These are phyloP conservation scores for Puccinia novopanici DNA, from an alignment of 1,284 basidiomycete species.

Conservation along the genomic window DNA sequence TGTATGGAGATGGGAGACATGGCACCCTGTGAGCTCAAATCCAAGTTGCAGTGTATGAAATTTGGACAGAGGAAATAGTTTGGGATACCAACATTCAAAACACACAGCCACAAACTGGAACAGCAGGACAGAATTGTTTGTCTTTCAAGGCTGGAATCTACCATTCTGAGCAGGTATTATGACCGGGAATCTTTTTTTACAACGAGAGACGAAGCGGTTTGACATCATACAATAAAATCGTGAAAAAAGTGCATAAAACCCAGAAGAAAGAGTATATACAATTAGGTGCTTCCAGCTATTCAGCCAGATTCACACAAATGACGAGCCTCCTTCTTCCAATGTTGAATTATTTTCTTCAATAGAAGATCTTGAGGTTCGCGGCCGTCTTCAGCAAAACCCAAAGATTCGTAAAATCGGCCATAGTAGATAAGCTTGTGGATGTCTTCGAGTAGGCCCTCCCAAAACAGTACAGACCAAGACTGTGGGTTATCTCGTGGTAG, in stretches of 20 bases:
- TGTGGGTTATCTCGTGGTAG: slow-evolving; percentile 32
- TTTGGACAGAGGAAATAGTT: no score
- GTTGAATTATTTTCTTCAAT: slow-evolving; percentile 21
- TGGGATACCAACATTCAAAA: no score
- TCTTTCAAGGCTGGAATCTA: no score
- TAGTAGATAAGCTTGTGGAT: slow-evolving; percentile 13
- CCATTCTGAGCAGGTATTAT: no score
- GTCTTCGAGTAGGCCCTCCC: slow-evolving; percentile 44
- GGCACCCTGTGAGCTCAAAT: no score
- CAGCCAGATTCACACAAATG: slow-evolving; percentile 9
- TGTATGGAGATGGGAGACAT: no score
- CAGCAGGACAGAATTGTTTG: no score
- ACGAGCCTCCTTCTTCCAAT: slow-evolving; percentile 25
- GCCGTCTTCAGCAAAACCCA: neutral
- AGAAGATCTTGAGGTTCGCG: neutral
- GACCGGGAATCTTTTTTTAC: no score
- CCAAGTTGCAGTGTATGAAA: no score
- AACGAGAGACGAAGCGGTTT: neutral
- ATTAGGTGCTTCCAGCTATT: neutral
- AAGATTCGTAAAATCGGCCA: slow-evolving; percentile 22
- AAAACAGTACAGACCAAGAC: slow-evolving; percentile 35
- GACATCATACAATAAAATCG: neutral
- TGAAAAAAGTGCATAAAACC: neutral
- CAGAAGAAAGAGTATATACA: neutral
- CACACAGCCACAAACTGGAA: no score